Evolutionary conservation across 345 rosid genomes (phyloP), one percentile per base, ranked within the genome.

Genomic region (Citrus cavaleriei): DNA sequence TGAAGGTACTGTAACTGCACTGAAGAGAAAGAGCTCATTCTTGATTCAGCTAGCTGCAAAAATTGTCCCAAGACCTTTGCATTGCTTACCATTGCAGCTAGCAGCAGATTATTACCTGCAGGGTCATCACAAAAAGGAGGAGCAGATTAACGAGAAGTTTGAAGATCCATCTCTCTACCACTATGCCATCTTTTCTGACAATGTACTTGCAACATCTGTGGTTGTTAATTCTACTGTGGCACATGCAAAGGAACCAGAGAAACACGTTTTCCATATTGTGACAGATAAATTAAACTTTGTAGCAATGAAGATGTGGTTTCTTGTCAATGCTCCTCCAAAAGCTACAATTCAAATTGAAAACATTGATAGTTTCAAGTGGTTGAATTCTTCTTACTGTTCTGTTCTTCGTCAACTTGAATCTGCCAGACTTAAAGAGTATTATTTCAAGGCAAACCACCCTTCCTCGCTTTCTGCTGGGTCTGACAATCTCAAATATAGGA

Each of bases 21-120:
- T 88, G 70, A 94, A 83, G 93, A 97, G 90, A 82, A 93, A 90
- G 86, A 93, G 98, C 77, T 87, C 93, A 35, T 94, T 93, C 87
- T 88, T 97, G 84, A 94, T 91, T 90, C 98, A 97, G 85, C 84
- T 94, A 72, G 99, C 99, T 21, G 98, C 99, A 80, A 94, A 97
- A 88, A 93, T 98, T 76, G 81, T 97, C 76, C 97, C 98, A 77
- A 80, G 71, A 78, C 95, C 97, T 78, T 85, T 97, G 90, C 98
- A 94, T 82, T 94, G 98, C 90, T 90, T 97, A 82, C 89, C 92
- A 68, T 81, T 94, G 83, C 95, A 89, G 87, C 95, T 97, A 68
- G 90, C 98, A 42, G 88, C 96, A 68, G 94, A 97, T 83, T 96
- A 91, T 83, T 94, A 84, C 80, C 74, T 82, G 38, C 77, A 80